phyloP scores from a whole-genome alignment of 768 basidiomycete species.

The Boletellus emodensis region DNA sequence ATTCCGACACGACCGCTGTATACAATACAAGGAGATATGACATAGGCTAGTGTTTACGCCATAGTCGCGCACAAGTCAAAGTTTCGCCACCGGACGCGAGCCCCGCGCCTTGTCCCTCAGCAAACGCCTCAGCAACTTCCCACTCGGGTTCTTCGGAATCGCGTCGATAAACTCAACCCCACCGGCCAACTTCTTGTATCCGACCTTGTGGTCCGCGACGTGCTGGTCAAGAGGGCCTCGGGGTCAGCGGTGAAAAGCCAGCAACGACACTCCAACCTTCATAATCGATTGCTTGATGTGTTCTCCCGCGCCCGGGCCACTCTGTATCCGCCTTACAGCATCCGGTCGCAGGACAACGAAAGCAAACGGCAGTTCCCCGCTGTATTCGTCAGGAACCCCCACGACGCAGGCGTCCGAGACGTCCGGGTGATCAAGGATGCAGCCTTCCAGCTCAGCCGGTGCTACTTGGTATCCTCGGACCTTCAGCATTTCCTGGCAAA shows the following conservation, averaged over 20 bases:
- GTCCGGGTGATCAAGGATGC: conserved; percentile 56
- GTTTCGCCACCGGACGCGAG: conserved; percentile 19
- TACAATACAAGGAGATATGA: too few relatives aligned
- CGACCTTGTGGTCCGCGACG: conserved; percentile 53
- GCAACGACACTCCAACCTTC: conserved; percentile 42
- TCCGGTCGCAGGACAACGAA: conserved; percentile 53
- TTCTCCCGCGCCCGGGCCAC: conserved; percentile 31
- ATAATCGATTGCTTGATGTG: conserved; percentile 40
- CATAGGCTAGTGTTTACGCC: too few relatives aligned
- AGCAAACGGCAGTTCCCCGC: conserved; percentile 70
- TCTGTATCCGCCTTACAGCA: conserved; percentile 33
- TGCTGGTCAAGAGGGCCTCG: conserved; percentile 36
- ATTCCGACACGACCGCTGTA: too few relatives aligned
- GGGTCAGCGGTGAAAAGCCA: background rate
- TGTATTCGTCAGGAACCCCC: conserved; percentile 67
- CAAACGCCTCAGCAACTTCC: conserved; percentile 58
- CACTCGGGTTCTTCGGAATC: conserved; percentile 69
- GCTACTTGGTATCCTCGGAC: conserved; percentile 56
- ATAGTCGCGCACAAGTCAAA: too few relatives aligned
- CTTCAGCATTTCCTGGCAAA: conserved; percentile 63
- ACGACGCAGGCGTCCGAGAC: conserved; percentile 65
- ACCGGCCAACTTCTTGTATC: conserved; percentile 58
- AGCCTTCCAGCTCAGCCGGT: conserved; percentile 65
- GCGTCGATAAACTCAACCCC: conserved; percentile 59
- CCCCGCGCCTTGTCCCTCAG: conserved; percentile 48